phyloP scores from a whole-genome alignment of 1,284 basidiomycete species.

The Rhodotorula sp. region DNA sequence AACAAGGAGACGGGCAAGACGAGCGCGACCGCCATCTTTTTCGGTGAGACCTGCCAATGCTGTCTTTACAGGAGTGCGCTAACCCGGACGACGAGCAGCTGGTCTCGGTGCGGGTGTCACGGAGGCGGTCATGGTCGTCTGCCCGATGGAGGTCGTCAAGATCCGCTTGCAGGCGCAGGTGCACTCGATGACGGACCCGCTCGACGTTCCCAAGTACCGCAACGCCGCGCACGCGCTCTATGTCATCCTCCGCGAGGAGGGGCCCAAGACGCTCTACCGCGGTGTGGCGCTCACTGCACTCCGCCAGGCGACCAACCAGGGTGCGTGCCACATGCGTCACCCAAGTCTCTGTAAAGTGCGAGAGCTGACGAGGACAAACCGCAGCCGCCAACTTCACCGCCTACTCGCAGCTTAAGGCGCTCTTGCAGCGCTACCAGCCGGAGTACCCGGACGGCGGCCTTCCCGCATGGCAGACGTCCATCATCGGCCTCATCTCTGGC shows the following conservation, averaged over 20 bases:
- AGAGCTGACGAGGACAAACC: not conserved
- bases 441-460: slow-evolving; percentile 63
- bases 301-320: slow-evolving; percentile 97
- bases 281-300: slow-evolving; percentile 86
- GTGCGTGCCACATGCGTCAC: slow-evolving; percentile 53
- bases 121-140: slow-evolving; percentile 91
- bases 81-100: slow-evolving; percentile 56
- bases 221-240: slow-evolving; percentile 97
- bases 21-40: slow-evolving; percentile 70
- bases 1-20: slow-evolving; percentile 76
- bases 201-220: slow-evolving; percentile 90
- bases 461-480: slow-evolving; percentile 91
- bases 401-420: slow-evolving; percentile 93
- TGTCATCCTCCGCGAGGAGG: slow-evolving; percentile 93
- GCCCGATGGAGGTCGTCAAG: slow-evolving; percentile 99
- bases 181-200: slow-evolving; percentile 93
- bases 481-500: slow-evolving; percentile 91
- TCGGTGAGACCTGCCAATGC: slow-evolving; percentile 46
- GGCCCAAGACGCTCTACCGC: slow-evolving; percentile 79
- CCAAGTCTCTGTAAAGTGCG: not conserved
- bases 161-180: slow-evolving; percentile 97
- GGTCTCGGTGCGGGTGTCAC: slow-evolving; percentile 92
- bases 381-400: slow-evolving; percentile 94
- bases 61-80: not conserved
- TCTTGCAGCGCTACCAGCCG: slow-evolving; percentile 75